Percentiles rank a stretch among this genome's conserved stretches.
phyloP scores from a whole-genome alignment of 352 stramenopile species.

The Globisporangium ultimum region DNA sequence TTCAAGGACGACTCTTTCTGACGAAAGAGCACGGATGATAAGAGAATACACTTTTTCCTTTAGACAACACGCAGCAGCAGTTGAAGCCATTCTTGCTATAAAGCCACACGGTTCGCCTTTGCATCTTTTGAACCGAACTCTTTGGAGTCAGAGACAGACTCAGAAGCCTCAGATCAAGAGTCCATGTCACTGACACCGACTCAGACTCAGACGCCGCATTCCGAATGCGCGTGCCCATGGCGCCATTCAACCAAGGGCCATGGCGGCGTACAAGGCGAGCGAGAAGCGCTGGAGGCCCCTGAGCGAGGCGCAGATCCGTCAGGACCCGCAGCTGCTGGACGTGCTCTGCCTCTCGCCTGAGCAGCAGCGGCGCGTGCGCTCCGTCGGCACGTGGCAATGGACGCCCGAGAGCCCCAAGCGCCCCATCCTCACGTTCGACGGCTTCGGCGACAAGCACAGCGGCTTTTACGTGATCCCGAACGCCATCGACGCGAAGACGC shows the following conservation, averaged over 20 bases:
- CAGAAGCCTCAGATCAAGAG: background rate
- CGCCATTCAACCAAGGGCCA: slow-evolving; percentile 1
- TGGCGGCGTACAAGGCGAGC: slow-evolving; percentile 54
- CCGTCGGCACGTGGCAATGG: slow-evolving; percentile 39
- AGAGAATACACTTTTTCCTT: slow-evolving; percentile 12
- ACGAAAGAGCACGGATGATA: slow-evolving; percentile 1
- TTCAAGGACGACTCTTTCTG: background rate
- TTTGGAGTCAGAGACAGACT: background rate
- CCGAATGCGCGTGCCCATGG: background rate
- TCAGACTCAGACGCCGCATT: slow-evolving; percentile 5
- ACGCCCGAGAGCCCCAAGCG: slow-evolving; percentile 13
- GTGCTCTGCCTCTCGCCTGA: slow-evolving; percentile 25
- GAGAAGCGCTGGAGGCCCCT: slow-evolving; percentile 77
- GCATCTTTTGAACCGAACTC: background rate
- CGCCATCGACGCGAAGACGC: slow-evolving; percentile 40
- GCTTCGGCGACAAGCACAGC: slow-evolving; percentile 35
- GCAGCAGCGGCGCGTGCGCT: slow-evolving; percentile 26
- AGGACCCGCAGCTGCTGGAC: slow-evolving; percentile 40
- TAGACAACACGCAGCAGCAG: slow-evolving; percentile 5
- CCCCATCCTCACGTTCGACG: slow-evolving; percentile 51
- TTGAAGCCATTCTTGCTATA: background rate
- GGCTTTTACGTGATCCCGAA: slow-evolving; percentile 71
- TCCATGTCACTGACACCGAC: background rate
- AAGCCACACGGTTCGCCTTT: background rate
- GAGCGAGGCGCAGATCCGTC: slow-evolving; percentile 19